These are phyloP conservation scores for Albugo candida DNA, from an alignment of 352 stramenopile genomes.

Conservation along the genomic window DNA sequence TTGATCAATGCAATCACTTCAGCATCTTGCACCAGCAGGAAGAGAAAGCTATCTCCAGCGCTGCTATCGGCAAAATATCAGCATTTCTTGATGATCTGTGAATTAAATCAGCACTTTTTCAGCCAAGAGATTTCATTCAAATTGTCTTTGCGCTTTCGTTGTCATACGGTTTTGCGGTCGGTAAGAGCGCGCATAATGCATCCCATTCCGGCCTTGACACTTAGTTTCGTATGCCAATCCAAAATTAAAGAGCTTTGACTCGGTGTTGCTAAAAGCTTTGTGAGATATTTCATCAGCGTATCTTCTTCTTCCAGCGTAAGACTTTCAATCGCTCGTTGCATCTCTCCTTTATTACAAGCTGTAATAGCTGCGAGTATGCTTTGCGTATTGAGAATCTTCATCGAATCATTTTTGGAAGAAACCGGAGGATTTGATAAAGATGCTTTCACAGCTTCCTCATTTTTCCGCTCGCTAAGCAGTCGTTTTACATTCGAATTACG, in stretches of 20 bases:
- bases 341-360: slow-evolving; percentile 77
- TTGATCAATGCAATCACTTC: slow-evolving; percentile 48
- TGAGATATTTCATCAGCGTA: slow-evolving; percentile 80
- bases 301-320: slow-evolving; percentile 52
- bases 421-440: slow-evolving; percentile 55
- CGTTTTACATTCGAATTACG: slow-evolving; percentile 42
- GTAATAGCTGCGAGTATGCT: slow-evolving; percentile 49
- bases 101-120: no score
- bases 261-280: slow-evolving; percentile 49
- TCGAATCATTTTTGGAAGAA: slow-evolving; percentile 29
- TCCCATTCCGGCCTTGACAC: slow-evolving; percentile 61
- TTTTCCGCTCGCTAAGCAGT: slow-evolving; percentile 55
- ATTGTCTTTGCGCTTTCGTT: no score
- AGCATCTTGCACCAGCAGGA: slow-evolving; percentile 4
- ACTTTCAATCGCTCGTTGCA: slow-evolving; percentile 60
- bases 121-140: no score
- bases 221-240: slow-evolving; percentile 78
- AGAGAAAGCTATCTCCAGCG: no score
- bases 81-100: no score
- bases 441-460: slow-evolving; percentile 57
- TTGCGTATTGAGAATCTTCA: slow-evolving; percentile 64
- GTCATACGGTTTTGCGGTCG: slow-evolving; percentile 69
- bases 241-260: slow-evolving; percentile 65
- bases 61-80: no score
- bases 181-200: slow-evolving; percentile 80